Conservation (phyloP, 805 yeast genomes). For the Yarrowia sp. region DNA sequence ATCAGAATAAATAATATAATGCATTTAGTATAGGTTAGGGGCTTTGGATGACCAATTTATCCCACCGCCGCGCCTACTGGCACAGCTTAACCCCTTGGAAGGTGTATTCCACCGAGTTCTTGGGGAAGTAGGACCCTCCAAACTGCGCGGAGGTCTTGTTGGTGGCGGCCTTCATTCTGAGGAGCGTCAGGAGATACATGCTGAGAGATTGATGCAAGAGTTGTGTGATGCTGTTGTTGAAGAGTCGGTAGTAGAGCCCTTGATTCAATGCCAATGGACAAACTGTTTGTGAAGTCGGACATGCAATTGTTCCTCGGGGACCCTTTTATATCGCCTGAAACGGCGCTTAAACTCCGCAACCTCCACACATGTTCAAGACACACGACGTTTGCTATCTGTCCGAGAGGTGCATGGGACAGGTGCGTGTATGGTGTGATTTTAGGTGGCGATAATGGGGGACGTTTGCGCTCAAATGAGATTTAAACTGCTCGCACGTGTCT, state of each 20-base stretch:
- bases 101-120: background rate
- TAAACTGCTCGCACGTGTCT: too few species aligned
- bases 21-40: background rate
- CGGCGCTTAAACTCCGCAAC: background rate
- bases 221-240: too few species aligned
- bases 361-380: conserved; percentile 4
- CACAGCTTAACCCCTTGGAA: background rate
- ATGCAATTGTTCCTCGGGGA: too few species aligned
- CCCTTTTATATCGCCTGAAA: background rate
- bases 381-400: background rate
- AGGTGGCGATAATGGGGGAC: too few species aligned
- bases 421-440: too few species aligned
- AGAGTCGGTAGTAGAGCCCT: too few species aligned
- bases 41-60: background rate
- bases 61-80: background rate
- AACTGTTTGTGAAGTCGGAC: too few species aligned
- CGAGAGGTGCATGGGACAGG: too few species aligned
- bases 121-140: background rate
- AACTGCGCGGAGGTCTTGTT: background rate
- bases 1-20: background rate
- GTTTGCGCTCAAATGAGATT: too few species aligned
- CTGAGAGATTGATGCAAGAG: background rate
- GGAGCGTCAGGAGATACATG: background rate
- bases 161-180: background rate
- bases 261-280: too few species aligned